Percentiles rank a stretch among this genome's conserved stretches.
phyloP scores from a whole-genome alignment of 371 early-diverging fungal species.

The Funneliformis caledonium region DNA sequence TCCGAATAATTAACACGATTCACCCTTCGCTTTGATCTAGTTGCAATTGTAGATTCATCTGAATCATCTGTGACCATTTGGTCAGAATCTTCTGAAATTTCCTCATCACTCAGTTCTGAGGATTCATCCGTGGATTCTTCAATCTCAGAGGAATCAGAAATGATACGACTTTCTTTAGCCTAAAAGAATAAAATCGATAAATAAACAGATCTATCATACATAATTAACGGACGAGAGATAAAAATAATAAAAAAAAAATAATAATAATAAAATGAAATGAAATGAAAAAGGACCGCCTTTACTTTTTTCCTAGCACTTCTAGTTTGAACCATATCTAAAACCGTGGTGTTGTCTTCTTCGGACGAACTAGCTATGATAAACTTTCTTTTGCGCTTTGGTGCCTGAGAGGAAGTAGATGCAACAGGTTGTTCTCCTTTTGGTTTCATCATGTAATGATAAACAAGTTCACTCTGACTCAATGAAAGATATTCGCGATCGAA shows the following conservation, averaged over 20 bases:
- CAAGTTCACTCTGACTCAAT: not conserved
- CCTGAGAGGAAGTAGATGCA: not conserved
- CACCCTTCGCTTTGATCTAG: not conserved
- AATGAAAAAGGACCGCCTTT: not conserved
- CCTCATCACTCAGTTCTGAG: too few species aligned
- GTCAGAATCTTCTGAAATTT: too few species aligned
- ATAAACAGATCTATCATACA: too few species aligned
- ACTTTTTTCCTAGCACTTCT: not conserved
- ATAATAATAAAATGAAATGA: too few species aligned
- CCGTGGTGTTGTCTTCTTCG: not conserved
- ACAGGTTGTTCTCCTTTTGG: not conserved
- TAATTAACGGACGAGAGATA: too few species aligned
- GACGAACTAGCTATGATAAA: not conserved
- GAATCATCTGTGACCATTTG: not conserved
- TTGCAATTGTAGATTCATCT: not conserved
- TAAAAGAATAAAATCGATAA: not conserved
- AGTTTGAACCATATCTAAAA: not conserved
- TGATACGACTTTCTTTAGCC: not conserved
- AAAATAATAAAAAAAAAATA: too few species aligned
- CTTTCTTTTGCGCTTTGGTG: not conserved
- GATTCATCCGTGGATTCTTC: not conserved
- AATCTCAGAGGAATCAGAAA: not conserved
- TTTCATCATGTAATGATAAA: not conserved
- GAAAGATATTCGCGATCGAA: not conserved
- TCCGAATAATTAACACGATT: constrained; percentile 15